Evolutionary conservation across 2,329 filamentous ascomycete species (phyloP).

Genomic region (Colletotrichum cuscutae): DNA sequence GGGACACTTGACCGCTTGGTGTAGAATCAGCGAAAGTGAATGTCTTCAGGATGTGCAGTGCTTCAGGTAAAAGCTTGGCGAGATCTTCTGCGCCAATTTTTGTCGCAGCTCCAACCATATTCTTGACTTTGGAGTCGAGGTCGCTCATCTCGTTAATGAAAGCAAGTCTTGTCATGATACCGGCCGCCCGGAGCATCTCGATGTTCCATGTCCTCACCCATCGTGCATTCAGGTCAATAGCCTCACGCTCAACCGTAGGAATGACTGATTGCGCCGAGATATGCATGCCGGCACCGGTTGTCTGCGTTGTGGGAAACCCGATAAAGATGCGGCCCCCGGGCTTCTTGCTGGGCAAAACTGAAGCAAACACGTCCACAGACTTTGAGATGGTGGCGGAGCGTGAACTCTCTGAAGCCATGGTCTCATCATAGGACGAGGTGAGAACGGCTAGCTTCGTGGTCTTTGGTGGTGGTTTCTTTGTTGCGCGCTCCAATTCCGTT

Average conservation of each 20-base stretch:
- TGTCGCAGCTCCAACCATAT: conserved; percentile 53
- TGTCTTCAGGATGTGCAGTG: conserved; percentile 84
- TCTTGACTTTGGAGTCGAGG: conserved; percentile 70
- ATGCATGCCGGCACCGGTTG: conserved; percentile 92
- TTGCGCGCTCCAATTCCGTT: conserved; percentile 90
- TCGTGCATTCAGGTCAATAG: conserved; percentile 94
- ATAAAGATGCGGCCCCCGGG: conserved; percentile 91
- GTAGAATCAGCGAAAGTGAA: conserved; percentile 93
- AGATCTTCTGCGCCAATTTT: conserved; percentile 73
- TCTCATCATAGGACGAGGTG: conserved; percentile 90
- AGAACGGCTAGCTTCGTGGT: conserved; percentile 86
- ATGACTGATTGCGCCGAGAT: conserved; percentile 97
- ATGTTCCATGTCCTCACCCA: conserved; percentile 97
- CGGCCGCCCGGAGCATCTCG: conserved; percentile 90
- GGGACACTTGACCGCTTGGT: conserved; percentile 83
- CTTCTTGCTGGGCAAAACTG: conserved; percentile 88
- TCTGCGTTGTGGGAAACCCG: conserved; percentile 97
- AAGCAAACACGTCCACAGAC: conserved; percentile 84
- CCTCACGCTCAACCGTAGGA: conserved; percentile 95
- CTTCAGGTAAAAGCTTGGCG: conserved; percentile 76
- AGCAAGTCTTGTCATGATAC: conserved; percentile 88
- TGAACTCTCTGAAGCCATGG: conserved; percentile 71
- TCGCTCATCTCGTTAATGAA: conserved; percentile 89
- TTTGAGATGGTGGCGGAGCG: conserved; percentile 60
- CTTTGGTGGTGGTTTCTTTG: conserved; percentile 95